phyloP scores from a whole-genome alignment of 331 rosid species.

The Malus hybrid region DNA sequence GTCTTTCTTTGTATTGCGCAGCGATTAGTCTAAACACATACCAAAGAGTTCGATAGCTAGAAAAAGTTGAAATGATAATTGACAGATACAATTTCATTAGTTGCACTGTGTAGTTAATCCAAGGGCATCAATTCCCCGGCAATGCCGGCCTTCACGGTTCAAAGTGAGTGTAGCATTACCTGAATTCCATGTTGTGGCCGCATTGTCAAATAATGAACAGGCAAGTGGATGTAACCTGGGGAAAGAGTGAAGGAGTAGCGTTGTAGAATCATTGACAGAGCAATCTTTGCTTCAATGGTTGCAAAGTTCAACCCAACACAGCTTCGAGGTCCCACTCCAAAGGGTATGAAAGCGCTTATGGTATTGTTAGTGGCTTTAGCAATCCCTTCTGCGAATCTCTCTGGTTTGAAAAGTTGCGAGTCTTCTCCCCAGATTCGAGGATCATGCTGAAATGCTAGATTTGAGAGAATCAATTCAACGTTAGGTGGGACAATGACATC shows the following conservation, averaged over 20 bases:
- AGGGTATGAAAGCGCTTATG: background rate
- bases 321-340: conserved; percentile 2
- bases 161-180: background rate
- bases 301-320: conserved; percentile 7
- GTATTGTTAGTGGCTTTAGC: conserved; percentile 5
- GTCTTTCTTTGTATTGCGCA: too few species aligned
- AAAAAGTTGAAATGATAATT: background rate
- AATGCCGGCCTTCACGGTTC: too few species aligned
- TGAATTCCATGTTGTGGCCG: background rate
- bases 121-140: too few species aligned
- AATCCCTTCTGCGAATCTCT: conserved; percentile 8
- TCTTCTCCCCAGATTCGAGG: conserved; percentile 11
- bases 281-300: conserved; percentile 3
- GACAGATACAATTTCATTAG: background rate
- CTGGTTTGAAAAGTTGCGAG: conserved; percentile 6
- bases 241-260: background rate
- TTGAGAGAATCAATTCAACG: background rate
- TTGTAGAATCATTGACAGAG: background rate
- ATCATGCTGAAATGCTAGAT: conserved; percentile 7
- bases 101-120: too few species aligned
- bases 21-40: too few species aligned
- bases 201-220: background rate
- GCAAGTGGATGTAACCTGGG: background rate
- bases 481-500: background rate
- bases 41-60: background rate